Conservation (phyloP, 192 early-diverging fungal genomes). For the Backusella parvicylindrica region DNA sequence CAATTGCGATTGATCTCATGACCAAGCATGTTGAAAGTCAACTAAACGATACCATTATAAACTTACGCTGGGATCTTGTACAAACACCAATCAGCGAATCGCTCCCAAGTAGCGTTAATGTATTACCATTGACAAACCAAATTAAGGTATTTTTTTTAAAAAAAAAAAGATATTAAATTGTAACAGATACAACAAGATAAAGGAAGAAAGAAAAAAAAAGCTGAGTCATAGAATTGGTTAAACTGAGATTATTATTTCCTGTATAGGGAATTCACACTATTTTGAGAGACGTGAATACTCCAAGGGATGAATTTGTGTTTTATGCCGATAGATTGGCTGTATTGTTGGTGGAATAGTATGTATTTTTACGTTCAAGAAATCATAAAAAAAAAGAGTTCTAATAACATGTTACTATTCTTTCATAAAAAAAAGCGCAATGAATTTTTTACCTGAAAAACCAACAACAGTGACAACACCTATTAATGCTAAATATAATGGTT, state of each 20-base stretch:
- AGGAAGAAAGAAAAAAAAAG: neutral
- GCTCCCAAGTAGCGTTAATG: slow-evolving; percentile 42
- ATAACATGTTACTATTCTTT: too few relatives aligned
- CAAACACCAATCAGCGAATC: slow-evolving; percentile 33
- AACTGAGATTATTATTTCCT: neutral
- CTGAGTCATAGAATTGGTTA: neutral
- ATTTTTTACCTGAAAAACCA: slow-evolving; percentile 16
- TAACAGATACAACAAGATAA: neutral
- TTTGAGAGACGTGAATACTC: slow-evolving; percentile 65
- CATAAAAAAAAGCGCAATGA: slow-evolving; percentile 16
- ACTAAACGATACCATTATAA: slow-evolving; percentile 66
- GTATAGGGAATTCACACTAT: slow-evolving; percentile 77
- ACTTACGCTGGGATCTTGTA: slow-evolving; percentile 55
- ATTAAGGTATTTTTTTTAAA: slow-evolving; percentile 36
- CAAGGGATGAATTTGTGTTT: slow-evolving; percentile 87
- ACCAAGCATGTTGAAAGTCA: slow-evolving; percentile 88
- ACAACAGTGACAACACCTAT: slow-evolving; percentile 17
- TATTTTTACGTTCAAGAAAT: neutral
- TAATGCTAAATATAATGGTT: slow-evolving; percentile 11
- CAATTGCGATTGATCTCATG: slow-evolving; percentile 88
- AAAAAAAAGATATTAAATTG: neutral
- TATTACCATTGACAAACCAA: slow-evolving; percentile 53
- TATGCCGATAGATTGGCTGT: slow-evolving; percentile 89
- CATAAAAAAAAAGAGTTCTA: neutral
- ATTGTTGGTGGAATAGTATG: slow-evolving; percentile 81